A percentile compares a stretch with the other conserved stretches of the same genome.
Evolutionary conservation across 2,329 filamentous ascomycete species (phyloP).

Genomic region (Neonectria sp.): DNA sequence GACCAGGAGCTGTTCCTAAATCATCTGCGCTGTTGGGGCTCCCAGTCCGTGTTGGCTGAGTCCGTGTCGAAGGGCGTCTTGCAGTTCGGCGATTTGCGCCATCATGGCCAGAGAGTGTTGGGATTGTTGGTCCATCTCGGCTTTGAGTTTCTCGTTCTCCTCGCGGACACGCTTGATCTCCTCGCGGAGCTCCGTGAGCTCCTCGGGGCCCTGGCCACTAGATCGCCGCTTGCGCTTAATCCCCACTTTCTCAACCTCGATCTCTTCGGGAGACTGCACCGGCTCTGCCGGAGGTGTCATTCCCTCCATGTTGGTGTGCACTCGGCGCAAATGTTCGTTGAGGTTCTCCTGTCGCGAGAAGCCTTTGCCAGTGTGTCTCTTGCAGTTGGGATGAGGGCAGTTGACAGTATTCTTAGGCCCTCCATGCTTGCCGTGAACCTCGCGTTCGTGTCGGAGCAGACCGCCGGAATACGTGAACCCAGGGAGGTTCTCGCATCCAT

Average conservation of each 20-base stretch:
- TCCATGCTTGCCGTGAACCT: constrained; percentile 92
- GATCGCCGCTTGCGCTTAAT: constrained; percentile 64
- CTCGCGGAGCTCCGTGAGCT: constrained; percentile 71
- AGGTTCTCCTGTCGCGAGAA: constrained; percentile 96
- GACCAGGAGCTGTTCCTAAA: constrained; percentile 40
- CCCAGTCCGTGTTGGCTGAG: constrained; percentile 51
- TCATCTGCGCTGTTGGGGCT: constrained; percentile 60
- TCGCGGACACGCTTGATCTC: constrained; percentile 77
- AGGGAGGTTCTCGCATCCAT: constrained; percentile 91
- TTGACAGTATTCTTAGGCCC: constrained; percentile 89
- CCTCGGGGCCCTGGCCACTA: constrained; percentile 54
- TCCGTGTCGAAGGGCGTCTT: constrained; percentile 58
- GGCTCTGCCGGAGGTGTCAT: constrained; percentile 52
- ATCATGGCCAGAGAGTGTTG: constrained; percentile 64
- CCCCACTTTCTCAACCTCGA: constrained; percentile 62
- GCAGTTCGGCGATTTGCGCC: constrained; percentile 63
- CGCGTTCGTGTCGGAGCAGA: constrained; percentile 89
- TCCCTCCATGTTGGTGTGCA: constrained; percentile 75
- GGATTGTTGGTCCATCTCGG: constrained; percentile 65
- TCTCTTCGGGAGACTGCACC: constrained; percentile 60
- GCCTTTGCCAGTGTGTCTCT: constrained; percentile 88
- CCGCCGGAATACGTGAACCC: constrained; percentile 97
- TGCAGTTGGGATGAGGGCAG: constrained; percentile 90
- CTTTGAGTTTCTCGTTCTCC: constrained; percentile 74
- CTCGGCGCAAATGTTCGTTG: constrained; percentile 91